These are phyloP conservation scores for Phytophthora niederhauseri DNA, from an alignment of 352 stramenopile species.

Conservation along the genomic window DNA sequence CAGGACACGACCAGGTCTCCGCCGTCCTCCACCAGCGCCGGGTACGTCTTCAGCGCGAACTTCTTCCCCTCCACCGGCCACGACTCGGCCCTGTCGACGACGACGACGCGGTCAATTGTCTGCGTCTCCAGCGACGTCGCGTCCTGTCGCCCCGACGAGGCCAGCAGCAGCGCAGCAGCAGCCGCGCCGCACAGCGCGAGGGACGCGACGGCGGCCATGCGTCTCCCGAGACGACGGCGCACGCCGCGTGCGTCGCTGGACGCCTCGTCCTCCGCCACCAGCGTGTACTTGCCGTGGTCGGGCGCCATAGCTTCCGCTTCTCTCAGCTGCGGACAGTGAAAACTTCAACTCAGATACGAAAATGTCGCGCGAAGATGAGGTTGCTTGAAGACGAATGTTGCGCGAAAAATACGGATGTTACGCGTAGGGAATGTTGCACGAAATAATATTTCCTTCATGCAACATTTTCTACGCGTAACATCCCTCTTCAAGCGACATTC, in stretches of 20 bases:
- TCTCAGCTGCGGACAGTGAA: too few species aligned
- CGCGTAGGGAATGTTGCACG: too few species aligned
- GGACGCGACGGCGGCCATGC: conserved; percentile 11
- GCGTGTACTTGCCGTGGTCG: conserved; percentile 22
- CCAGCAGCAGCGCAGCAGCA: conserved; percentile 15
- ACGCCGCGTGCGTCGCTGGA: conserved; percentile 5
- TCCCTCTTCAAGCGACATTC: too few species aligned
- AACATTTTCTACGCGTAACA: too few species aligned
- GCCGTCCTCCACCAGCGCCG: conserved; percentile 46
- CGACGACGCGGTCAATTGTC: background rate
- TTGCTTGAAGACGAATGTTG: too few species aligned
- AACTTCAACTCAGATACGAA: conserved; percentile 29
- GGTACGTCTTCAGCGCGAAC: conserved; percentile 48
- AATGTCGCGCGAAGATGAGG: too few species aligned
- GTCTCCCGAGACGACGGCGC: conserved; percentile 11
- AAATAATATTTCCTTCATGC: background rate
- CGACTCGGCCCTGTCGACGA: background rate
- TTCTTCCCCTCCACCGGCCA: background rate
- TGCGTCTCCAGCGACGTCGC: conserved; percentile 1
- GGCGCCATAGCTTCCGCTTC: conserved; percentile 18
- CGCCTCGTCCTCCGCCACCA: conserved; percentile 25
- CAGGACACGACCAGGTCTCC: conserved; percentile 62
- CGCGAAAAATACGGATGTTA: too few species aligned
- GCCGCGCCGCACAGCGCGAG: conserved; percentile 21
- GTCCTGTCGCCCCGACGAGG: background rate